Conservation (phyloP, 2,329 filamentous ascomycete species). For the Cladosporium sp. region DNA sequence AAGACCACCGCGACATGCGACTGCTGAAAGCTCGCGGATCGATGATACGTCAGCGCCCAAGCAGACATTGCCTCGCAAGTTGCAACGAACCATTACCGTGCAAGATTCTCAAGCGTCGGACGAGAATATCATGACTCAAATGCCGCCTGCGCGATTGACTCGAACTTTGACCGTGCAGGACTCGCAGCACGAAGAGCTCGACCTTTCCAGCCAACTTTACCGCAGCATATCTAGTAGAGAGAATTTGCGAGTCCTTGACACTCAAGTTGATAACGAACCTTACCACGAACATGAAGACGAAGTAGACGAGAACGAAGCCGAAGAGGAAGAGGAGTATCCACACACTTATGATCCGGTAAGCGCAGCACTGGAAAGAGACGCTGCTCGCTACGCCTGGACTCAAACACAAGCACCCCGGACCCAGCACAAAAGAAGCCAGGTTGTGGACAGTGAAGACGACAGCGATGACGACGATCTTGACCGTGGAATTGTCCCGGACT, state of each 20-base stretch:
- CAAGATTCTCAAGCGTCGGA: slow-evolving; percentile 22
- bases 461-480: slow-evolving; percentile 18
- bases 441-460: slow-evolving; percentile 14
- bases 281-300: slow-evolving; percentile 18
- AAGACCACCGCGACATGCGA: background rate
- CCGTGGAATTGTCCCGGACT: slow-evolving; percentile 13
- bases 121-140: slow-evolving; percentile 6
- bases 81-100: slow-evolving; percentile 17
- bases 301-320: slow-evolving; percentile 2
- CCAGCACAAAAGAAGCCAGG: background rate
- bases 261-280: slow-evolving; percentile 13
- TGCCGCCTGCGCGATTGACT: background rate
- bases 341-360: slow-evolving; percentile 27
- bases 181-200: slow-evolving; percentile 25
- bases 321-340: slow-evolving; percentile 12
- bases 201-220: slow-evolving; percentile 18
- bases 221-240: slow-evolving; percentile 10
- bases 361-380: slow-evolving; percentile 29
- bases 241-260: slow-evolving; percentile 7
- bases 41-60: background rate
- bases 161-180: slow-evolving; percentile 25
- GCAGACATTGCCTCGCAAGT: slow-evolving; percentile 12
- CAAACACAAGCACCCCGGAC: slow-evolving; percentile 21
- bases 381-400: slow-evolving; percentile 24
- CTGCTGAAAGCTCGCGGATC: background rate